These are phyloP conservation scores for Porphyridium purpureum DNA, from an alignment of 23 red algal species.

Conservation along the genomic window DNA sequence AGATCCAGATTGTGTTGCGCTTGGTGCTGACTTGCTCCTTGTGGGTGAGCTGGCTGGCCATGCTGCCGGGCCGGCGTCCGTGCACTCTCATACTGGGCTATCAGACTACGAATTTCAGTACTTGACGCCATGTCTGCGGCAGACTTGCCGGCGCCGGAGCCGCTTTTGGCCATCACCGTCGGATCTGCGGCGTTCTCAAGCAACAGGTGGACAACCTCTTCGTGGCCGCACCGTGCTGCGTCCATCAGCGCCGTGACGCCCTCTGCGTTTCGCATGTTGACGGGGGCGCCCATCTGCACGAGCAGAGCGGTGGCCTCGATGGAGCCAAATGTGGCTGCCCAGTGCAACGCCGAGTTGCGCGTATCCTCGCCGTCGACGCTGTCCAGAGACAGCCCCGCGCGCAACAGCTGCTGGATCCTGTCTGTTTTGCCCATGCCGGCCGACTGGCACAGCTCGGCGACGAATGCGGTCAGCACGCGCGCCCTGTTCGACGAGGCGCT, in stretches of 20 bases:
- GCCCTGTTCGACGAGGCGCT: too few species aligned
- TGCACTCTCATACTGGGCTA: too few species aligned
- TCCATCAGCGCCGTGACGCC: neutral
- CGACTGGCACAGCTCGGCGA: neutral
- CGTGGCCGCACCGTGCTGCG: neutral
- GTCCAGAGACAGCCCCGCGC: slow-evolving; percentile 1
- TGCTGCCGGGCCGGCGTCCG: too few species aligned
- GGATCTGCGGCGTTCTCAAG: neutral
- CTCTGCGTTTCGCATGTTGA: neutral
- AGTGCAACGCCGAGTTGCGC: neutral
- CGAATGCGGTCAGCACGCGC: neutral
- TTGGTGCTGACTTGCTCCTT: too few species aligned
- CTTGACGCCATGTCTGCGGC: too few species aligned
- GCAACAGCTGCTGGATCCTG: neutral
- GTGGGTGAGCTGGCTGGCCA: too few species aligned
- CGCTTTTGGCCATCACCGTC: neutral
- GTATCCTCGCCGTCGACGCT: neutral
- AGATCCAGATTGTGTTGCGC: too few species aligned
- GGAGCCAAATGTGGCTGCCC: neutral
- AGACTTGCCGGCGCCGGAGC: too few species aligned
- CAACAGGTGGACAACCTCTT: neutral
- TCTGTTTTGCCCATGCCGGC: neutral
- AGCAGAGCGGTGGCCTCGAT: neutral
- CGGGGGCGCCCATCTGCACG: neutral
- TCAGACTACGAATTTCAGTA: too few species aligned